phyloP scores from a whole-genome alignment of 2,329 filamentous ascomycete species.

The Zymoseptoria passerinii region DNA sequence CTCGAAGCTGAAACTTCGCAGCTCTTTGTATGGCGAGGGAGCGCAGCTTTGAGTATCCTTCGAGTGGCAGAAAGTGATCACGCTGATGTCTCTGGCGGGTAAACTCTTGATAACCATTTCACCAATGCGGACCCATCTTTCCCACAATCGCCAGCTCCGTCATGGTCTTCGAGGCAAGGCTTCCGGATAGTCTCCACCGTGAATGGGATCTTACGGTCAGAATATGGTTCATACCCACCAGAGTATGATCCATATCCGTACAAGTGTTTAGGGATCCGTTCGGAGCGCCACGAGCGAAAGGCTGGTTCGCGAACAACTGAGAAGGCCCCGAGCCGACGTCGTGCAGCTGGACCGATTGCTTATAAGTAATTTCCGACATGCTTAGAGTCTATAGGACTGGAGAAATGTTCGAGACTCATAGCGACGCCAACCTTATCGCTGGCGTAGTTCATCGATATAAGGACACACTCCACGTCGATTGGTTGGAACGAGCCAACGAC shows the following conservation, averaged over 20 bases:
- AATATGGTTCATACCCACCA: neutral
- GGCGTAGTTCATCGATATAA: too few relatives aligned
- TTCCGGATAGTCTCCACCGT: neutral
- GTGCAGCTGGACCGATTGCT: neutral
- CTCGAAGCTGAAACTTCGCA: too few relatives aligned
- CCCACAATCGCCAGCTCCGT: neutral
- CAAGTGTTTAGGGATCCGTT: neutral
- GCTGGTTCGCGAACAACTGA: neutral
- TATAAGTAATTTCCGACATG: neutral
- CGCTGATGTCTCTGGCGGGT: neutral
- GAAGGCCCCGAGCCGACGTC: neutral
- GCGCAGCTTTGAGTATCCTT: too few relatives aligned
- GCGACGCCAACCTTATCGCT: neutral
- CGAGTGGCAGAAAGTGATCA: too few relatives aligned
- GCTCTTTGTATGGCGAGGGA: too few relatives aligned
- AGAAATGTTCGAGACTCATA: neutral
- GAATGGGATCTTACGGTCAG: neutral
- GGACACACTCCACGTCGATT: too few relatives aligned
- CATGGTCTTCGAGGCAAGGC: neutral
- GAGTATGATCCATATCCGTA: neutral
- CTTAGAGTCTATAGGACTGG: neutral
- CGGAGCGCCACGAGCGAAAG: too few relatives aligned
- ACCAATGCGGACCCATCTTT: constrained; percentile 53
- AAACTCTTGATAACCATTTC: neutral
- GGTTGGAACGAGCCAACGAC: too few relatives aligned